Evolutionary conservation across 306 rosid species (phyloP).

Genomic region (Cicer yamashitae): DNA sequence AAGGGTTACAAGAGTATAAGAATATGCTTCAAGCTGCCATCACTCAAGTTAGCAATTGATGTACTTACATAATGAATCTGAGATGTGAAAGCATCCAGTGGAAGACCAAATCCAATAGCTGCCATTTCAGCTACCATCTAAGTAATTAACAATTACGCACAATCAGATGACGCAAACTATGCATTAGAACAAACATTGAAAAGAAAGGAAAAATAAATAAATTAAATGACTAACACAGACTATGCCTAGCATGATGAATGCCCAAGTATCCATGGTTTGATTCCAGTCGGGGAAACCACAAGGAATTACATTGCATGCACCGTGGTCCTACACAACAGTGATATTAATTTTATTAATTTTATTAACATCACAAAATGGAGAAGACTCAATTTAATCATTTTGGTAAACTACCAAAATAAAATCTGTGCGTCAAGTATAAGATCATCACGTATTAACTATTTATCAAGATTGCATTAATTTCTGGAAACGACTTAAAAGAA

Average conservation of each 20-base stretch:
- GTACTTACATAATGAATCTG: constrained; percentile 73
- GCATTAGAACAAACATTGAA: background rate
- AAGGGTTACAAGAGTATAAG: too few relatives aligned
- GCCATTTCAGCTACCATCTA: constrained; percentile 96
- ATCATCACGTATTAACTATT: too few relatives aligned
- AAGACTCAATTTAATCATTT: too few relatives aligned
- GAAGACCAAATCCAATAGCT: constrained; percentile 85
- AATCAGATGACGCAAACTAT: constrained; percentile 9
- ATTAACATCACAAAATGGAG: too few relatives aligned
- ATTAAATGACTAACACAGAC: constrained; percentile 55
- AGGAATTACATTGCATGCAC: constrained; percentile 75
- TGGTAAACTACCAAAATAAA: too few relatives aligned
- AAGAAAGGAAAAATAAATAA: constrained; percentile 17
- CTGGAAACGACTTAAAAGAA: too few relatives aligned
- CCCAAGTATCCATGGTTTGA: constrained; percentile 89
- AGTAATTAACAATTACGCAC: constrained; percentile 15
- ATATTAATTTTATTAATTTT: too few relatives aligned
- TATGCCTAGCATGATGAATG: constrained; percentile 80
- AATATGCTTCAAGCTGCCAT: too few relatives aligned
- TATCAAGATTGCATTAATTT: too few relatives aligned
- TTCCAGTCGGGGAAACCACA: constrained; percentile 86
- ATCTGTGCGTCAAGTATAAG: too few relatives aligned
- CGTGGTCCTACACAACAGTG: too few relatives aligned
- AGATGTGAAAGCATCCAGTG: constrained; percentile 83
- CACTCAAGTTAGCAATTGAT: constrained; percentile 6